These are phyloP conservation scores for Oryza coarctata DNA, from an alignment of 176 grass and related monocot species.

Conservation along the genomic window DNA sequence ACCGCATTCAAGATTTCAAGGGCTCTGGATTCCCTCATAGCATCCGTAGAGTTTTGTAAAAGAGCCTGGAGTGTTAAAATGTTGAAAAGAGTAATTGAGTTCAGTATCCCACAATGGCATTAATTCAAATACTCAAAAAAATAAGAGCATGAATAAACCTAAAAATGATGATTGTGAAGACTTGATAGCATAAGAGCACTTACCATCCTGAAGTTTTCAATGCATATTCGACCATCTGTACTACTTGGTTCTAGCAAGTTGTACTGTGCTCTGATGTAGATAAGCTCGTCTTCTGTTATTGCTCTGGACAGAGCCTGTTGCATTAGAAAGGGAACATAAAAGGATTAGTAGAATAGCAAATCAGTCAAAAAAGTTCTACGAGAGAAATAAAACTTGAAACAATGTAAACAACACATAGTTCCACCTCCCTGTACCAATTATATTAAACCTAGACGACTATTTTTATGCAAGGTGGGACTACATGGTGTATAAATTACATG, in stretches of 20 bases:
- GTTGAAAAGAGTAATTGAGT: neutral
- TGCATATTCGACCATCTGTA: conserved; percentile 66
- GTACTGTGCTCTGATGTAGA: conserved; percentile 86
- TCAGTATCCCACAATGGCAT: neutral
- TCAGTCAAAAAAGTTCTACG: neutral
- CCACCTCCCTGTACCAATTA: neutral
- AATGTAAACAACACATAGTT: conserved; percentile 8
- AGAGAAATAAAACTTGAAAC: neutral
- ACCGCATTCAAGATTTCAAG: conserved; percentile 89
- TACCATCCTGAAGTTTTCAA: conserved; percentile 92
- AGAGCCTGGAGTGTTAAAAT: conserved; percentile 69
- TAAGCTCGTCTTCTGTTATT: conserved; percentile 89
- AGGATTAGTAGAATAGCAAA: conserved; percentile 1
- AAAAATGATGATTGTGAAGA: neutral
- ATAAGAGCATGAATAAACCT: neutral
- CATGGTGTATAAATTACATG: neutral
- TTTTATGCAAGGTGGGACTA: conserved; percentile 23
- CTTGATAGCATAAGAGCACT: conserved; percentile 26
- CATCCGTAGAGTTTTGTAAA: conserved; percentile 73
- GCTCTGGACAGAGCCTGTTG: conserved; percentile 85
- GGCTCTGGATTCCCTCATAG: conserved; percentile 92
- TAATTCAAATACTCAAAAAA: conserved; percentile 2
- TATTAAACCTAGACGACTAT: conserved; percentile 21
- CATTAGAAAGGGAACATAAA: conserved; percentile 9
- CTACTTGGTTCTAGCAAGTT: conserved; percentile 79